These are phyloP conservation scores for Tolypocladium album DNA, from an alignment of 2,329 filamentous ascomycete species.

Conservation along the genomic window DNA sequence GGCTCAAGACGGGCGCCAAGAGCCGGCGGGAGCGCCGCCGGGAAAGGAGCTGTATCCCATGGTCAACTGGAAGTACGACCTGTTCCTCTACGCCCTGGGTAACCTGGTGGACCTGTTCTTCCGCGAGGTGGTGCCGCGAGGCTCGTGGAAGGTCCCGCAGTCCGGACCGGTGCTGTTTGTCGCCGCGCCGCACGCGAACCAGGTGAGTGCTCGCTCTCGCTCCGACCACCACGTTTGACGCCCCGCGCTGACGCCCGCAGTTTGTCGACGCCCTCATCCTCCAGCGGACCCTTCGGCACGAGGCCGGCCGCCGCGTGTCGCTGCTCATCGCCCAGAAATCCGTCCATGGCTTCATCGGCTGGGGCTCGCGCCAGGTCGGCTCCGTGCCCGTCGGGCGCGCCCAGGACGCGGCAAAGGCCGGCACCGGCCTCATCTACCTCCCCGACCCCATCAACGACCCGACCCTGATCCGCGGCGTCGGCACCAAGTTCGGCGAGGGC, in stretches of 20 bases:
- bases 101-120: conserved; percentile 95
- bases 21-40: not conserved
- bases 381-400: conserved; percentile 89
- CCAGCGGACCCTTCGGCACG: conserved; percentile 78
- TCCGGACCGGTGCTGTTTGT: conserved; percentile 89
- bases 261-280: conserved; percentile 94
- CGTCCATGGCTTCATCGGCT: conserved; percentile 86
- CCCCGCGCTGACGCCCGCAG: conserved; percentile 29
- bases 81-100: conserved; percentile 66
- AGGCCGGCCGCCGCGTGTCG: conserved; percentile 79
- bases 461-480: conserved; percentile 65
- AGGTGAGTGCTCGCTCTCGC: conserved; percentile 51
- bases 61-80: conserved; percentile 66
- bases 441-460: conserved; percentile 81
- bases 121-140: conserved; percentile 88
- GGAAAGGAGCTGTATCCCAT: conserved; percentile 53
- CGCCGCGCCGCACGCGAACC: conserved; percentile 92
- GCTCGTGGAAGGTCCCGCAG: conserved; percentile 88
- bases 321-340: conserved; percentile 94
- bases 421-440: conserved; percentile 71
- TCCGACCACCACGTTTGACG: too few relatives aligned
- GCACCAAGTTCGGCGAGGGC: conserved; percentile 66
- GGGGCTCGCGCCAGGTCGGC: conserved; percentile 73
- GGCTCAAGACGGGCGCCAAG: not conserved
- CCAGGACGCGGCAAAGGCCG: conserved; percentile 77